Base-by-base conservation (phyloP, 169 alveolate genomes). In the Plasmodium sp. region DNA sequence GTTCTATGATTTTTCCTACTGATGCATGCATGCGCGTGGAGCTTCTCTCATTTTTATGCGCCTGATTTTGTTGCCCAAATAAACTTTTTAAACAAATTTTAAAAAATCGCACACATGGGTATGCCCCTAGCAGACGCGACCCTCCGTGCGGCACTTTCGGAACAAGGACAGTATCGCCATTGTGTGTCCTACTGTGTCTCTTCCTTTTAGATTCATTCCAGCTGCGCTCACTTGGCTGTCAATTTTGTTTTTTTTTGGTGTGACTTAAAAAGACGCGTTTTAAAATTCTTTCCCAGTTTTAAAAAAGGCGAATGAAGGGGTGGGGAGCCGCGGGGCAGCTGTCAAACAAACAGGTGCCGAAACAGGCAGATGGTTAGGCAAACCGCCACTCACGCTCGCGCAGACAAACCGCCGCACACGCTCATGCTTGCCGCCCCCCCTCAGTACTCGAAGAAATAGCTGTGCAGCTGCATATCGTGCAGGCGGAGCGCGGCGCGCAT, bases 401-500 rank as follows among this genome's bases (percentile, higher is more conserved):
- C 22, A 56, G 27, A 56, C 27, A 56, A 56, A 56, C 77, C 3
- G 9, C 34, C 75, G 34, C 34, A 7, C 72, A 56, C 45, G 45
- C n/a, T 48, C 0, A 51, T 33, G 36, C 16, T 34, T 75, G 45
- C 36, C 39, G 2, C 45, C 83, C 33, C 7, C 5, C 22, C 33
- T 75, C 82, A 90, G 73, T 90, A 90, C 14, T 58, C 31, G 54
- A 90, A 90, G 74, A 90, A 90, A 80, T 90, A 90, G 83, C 83
- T 80, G 54, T 80, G 67, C 77, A 90, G 51, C 39, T 62, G 80
- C 74, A 90, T 80, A 39, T 90, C 94, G 74, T 90, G 86, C 36
- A 90, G 54, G 31, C 83, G 72, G 39, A 90, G 94, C n/a, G 82
- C 31, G 48, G 51, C 80, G 12, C 82, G 81, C 94, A 90, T 90